Base-by-base conservation (phyloP, 1,284 basidiomycete genomes). In the Neonothopanus nambi region DNA sequence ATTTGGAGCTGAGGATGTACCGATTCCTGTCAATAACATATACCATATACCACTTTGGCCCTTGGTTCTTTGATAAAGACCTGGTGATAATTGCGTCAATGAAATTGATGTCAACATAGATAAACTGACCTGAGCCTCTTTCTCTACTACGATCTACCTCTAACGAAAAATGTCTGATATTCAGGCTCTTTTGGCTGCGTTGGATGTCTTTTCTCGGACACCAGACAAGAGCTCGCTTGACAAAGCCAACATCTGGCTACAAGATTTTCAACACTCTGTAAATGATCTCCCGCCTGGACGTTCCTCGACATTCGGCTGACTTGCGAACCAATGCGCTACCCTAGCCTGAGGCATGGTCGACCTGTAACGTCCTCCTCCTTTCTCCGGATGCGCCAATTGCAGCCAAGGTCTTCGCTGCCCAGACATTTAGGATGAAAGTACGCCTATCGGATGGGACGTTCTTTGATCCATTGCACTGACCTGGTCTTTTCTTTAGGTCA, bases 231-330 rank as follows among this genome's bases (percentile, higher is more conserved):
- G 72, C 13, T 85, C 91, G 11, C 84, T 98, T 63, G 89, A 91
- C 61, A 81, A 80, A 59, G 94, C 93, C 61, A 95, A 94, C 74
- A 77, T 85, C 62, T 96, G 92, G 92, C 85, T 97, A 57, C 90
- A 94, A 75, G 91, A 94, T 72, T 97, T 96, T 69, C 94, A 97
- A 75, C 94, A 96, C 78, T 93, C 92, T 75, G 93, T 95, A 85
- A 85, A 85, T 91, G 74, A 70, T 76, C 73, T 84, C 81, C 84
- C 82, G 77, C 80, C 78, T 80, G 70, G 77, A 80, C 77, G 79
- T 69, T 76, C 67, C 68, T 64, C 78, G 69, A 75, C 76, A 71
- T 69, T 75, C 70, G 73, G 85, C 84, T 86, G 75, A 87, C 81
- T 67, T 68, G 63, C 74, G 67, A 70, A 70, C 68, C 67, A 67